phyloP scores from a whole-genome alignment of 2,329 filamentous ascomycete species.

The Cercospora nicotianae region DNA sequence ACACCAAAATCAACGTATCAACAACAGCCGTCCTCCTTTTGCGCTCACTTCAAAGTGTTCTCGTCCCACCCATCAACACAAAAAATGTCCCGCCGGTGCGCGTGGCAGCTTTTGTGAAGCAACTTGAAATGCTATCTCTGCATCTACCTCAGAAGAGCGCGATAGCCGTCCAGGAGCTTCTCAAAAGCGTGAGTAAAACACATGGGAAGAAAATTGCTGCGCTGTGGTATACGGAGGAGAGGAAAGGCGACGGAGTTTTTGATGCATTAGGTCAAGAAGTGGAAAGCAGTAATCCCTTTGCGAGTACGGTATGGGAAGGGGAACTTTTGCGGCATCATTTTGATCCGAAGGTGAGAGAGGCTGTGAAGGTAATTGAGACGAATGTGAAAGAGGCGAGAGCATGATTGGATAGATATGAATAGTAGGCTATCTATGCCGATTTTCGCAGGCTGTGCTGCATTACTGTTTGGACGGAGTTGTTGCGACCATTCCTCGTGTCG shows the following conservation, averaged over 20 bases:
- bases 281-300: constrained; percentile 87
- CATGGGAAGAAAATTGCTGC: constrained; percentile 79
- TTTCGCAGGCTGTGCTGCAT: not conserved
- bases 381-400: constrained; percentile 28
- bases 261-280: constrained; percentile 71
- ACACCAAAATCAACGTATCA: constrained; percentile 81
- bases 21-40: constrained; percentile 92
- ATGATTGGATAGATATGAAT: not conserved
- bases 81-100: constrained; percentile 76
- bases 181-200: constrained; percentile 75
- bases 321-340: constrained; percentile 84
- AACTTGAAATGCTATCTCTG: constrained; percentile 76
- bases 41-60: constrained; percentile 76
- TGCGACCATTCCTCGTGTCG: not conserved
- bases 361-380: constrained; percentile 33
- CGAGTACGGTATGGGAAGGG: constrained; percentile 88
- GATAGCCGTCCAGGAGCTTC: constrained; percentile 73
- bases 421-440: not conserved
- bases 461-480: not conserved
- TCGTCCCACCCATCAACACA: constrained; percentile 73
- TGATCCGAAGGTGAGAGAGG: constrained; percentile 80
- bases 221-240: constrained; percentile 94
- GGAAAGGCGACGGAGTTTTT: constrained; percentile 85
- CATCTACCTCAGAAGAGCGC: constrained; percentile 90
- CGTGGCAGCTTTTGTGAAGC: constrained; percentile 90